Percentiles rank a stretch among this genome's conserved stretches.
Evolutionary conservation across 192 early-diverging fungal species (phyloP).

Genomic region (Chytriomyces sp.): DNA sequence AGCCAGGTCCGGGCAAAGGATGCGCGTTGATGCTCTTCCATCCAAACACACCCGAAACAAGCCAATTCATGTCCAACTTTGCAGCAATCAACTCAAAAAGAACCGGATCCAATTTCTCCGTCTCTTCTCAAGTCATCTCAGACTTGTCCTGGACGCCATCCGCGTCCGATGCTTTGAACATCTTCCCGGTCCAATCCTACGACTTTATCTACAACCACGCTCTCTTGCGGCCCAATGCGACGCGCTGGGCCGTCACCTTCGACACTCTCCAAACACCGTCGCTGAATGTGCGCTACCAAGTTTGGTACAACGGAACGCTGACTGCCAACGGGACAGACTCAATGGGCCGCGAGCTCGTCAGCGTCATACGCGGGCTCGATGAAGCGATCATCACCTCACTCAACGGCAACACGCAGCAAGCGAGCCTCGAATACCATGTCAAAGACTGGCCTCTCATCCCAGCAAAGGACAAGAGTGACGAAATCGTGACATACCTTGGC

Average conservation of each 20-base stretch:
- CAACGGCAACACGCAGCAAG: not conserved
- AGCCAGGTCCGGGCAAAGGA: not conserved
- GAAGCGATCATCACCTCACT: constrained; percentile 52
- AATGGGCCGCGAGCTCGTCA: constrained; percentile 54
- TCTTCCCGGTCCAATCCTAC: constrained; percentile 48
- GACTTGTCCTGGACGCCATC: not conserved
- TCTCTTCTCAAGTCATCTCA: not conserved
- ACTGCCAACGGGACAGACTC: constrained; percentile 57
- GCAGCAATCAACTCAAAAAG: constrained; percentile 46
- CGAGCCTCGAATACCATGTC: not conserved
- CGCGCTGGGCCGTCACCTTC: constrained; percentile 55
- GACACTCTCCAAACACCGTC: constrained; percentile 43
- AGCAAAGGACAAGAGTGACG: not conserved
- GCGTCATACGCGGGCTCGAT: constrained; percentile 59
- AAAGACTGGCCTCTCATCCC: constrained; percentile 12
- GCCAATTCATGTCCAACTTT: constrained; percentile 47
- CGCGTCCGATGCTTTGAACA: not conserved
- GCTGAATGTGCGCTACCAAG: constrained; percentile 61
- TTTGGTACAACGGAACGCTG: constrained; percentile 64
- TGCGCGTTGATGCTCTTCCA: constrained; percentile 19
- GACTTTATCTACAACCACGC: constrained; percentile 72
- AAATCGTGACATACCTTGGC: not conserved
- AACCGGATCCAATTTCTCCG: constrained; percentile 31
- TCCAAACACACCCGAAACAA: constrained; percentile 36
- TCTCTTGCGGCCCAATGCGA: constrained; percentile 63